phyloP scores from a whole-genome alignment of 129 eudicot genomes.

The Flaveria linearis region DNA sequence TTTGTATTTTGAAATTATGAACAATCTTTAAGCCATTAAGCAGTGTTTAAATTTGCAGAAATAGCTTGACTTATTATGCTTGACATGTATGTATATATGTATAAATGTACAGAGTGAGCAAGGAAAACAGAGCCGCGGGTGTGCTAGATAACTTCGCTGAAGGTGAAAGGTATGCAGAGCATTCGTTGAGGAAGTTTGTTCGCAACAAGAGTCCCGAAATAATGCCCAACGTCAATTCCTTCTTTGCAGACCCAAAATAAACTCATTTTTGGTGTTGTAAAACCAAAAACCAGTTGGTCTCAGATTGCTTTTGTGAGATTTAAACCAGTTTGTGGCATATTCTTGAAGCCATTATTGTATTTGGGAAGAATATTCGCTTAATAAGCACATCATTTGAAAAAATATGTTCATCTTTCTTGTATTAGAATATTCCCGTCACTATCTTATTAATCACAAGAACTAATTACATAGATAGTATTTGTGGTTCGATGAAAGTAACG shows the following conservation, averaged over 20 bases:
- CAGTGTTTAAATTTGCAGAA: neutral
- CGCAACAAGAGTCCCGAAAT: slow-evolving; percentile 72
- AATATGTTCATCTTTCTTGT: too few relatives aligned
- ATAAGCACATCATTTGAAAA: too few relatives aligned
- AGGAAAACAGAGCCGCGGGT: slow-evolving; percentile 89
- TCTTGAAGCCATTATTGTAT: slow-evolving; percentile 3
- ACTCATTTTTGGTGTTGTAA: slow-evolving; percentile 8
- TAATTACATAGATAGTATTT: too few relatives aligned
- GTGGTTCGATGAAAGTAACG: too few relatives aligned
- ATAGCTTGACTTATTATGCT: neutral
- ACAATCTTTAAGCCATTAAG: neutral
- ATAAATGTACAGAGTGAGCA: slow-evolving; percentile 53
- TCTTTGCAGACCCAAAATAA: slow-evolving; percentile 70
- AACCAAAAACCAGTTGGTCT: slow-evolving; percentile 4
- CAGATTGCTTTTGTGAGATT: slow-evolving; percentile 21
- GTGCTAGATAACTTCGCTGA: slow-evolving; percentile 76
- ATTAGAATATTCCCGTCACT: too few relatives aligned
- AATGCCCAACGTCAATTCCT: slow-evolving; percentile 76
- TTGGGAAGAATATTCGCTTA: neutral
- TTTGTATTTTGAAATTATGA: neutral
- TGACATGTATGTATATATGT: neutral
- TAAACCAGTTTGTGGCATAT: neutral
- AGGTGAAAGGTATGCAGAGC: slow-evolving; percentile 81
- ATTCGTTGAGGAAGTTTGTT: slow-evolving; percentile 75
- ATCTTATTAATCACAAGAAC: too few relatives aligned